Percentiles rank a stretch among this genome's conserved stretches.
Evolutionary conservation across 164 flowering plant species (phyloP).

Genomic region (Chimonanthus praecox): DNA sequence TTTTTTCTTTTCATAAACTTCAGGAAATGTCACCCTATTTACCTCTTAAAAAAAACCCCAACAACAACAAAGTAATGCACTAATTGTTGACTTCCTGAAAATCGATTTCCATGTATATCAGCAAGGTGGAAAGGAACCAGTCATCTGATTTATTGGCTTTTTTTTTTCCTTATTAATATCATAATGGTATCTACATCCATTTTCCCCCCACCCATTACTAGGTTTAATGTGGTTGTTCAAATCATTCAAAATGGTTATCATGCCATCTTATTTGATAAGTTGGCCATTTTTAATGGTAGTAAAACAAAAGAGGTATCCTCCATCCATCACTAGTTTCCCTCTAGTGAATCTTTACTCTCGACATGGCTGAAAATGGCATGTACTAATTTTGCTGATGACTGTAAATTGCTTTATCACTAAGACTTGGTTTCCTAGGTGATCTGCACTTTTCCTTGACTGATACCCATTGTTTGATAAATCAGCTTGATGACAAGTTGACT

Average conservation of each 20-base stretch:
- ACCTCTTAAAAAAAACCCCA: background rate
- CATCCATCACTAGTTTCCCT: background rate
- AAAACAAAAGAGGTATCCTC: background rate
- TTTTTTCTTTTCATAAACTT: too few species aligned
- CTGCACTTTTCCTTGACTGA: background rate
- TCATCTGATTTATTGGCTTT: background rate
- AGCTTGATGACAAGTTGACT: background rate
- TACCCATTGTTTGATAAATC: background rate
- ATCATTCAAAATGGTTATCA: too few species aligned
- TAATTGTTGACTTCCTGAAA: too few species aligned
- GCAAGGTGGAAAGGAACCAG: background rate
- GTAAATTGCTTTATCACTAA: too few species aligned
- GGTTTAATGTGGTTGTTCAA: background rate
- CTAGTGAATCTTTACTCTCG: background rate
- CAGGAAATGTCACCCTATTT: background rate
- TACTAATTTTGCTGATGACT: too few species aligned
- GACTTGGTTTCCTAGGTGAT: background rate
- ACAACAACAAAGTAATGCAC: too few species aligned
- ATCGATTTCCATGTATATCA: background rate
- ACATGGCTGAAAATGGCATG: background rate
- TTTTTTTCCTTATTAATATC: too few species aligned
- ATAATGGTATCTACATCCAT: background rate
- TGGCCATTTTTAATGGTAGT: background rate
- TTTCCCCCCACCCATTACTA: background rate
- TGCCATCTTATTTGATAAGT: background rate